Evolutionary conservation across 768 basidiomycete genomes (phyloP), one percentile per base, ranked within the genome.

Genomic region (Mrakia hoshinonis): DNA sequence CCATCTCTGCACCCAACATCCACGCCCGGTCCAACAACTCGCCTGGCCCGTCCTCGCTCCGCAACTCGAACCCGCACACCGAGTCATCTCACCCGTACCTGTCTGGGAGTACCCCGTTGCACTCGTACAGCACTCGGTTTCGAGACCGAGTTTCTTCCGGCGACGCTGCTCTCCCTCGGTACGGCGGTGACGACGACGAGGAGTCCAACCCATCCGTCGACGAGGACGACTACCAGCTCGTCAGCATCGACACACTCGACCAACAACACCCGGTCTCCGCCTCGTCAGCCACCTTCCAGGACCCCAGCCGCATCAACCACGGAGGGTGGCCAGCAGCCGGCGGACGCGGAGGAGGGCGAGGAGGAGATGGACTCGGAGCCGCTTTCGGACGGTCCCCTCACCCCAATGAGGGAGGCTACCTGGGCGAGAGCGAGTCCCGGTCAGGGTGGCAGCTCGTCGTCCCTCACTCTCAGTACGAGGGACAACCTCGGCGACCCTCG

Each of bases 191-290:
- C 10, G 58, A 61, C 20, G 58, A 34, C 31, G 34, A 31, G 22
- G 58, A 61, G 22, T 61, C 58, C 13, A 38, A 36, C 58, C 22
- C 34, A 36, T 61, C 58, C 13, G 58, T 61, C 58, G 58, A 61
- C 34, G 58, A 61, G 31, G 58, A 61, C 9, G n/a, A 61, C 34
- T 61, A 61, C 20, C 36, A n/a, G 18, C 36, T 61, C 58, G 36
- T 39, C 58, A 61, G 36, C 58, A 61, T 61, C 58, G 31, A 61
- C 20, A 36, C 58, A 9, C 58, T 61, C 36, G 31, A 61, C 58
- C 58, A 61, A 61, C 58, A n/a, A 61, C 58, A n/a, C 58, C 58
- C 58, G 22, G 31, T 22, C 34, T 39, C 36, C 20, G 13, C 34
- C 34, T 39, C 36, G 18, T 38, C 58, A 34, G 31, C 58, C 31